Percentiles rank a stretch among this genome's conserved stretches.
Conservation (phyloP, 805 yeast genomes). For the Ogataea naganishii region DNA sequence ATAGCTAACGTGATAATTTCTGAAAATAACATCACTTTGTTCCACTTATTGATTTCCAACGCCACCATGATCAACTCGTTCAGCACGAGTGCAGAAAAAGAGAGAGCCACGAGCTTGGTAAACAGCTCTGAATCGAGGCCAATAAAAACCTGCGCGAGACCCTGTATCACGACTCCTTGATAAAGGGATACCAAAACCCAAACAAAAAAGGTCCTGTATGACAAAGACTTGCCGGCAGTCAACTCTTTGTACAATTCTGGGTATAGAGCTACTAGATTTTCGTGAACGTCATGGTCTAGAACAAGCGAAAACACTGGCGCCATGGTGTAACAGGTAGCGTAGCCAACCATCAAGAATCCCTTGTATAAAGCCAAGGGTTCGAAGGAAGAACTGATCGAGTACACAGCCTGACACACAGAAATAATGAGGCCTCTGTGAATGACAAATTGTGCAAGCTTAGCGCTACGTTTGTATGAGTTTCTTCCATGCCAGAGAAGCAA, state of each 20-base stretch:
- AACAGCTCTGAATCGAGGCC: constrained; percentile 49
- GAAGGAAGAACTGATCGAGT: constrained; percentile 73
- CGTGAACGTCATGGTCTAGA: constrained; percentile 84
- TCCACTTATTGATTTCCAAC: constrained; percentile 89
- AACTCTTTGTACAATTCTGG: constrained; percentile 94
- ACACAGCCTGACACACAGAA: constrained; percentile 92
- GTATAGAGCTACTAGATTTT: constrained; percentile 76
- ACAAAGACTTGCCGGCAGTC: constrained; percentile 78
- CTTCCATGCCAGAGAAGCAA: constrained; percentile 96
- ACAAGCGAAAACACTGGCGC: constrained; percentile 94
- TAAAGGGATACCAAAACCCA: constrained; percentile 89
- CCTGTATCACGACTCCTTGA: constrained; percentile 84
- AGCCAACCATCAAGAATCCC: constrained; percentile 98
- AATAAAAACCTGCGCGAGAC: constrained; percentile 69
- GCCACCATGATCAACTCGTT: constrained; percentile 94
- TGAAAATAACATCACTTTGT: constrained; percentile 60
- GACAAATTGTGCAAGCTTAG: constrained; percentile 90
- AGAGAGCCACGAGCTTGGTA: constrained; percentile 72
- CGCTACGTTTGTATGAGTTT: constrained; percentile 91
- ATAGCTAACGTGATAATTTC: constrained; percentile 61
- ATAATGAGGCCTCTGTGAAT: constrained; percentile 94
- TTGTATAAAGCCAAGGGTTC: constrained; percentile 93
- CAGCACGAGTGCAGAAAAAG: constrained; percentile 69
- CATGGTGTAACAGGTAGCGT: constrained; percentile 96
- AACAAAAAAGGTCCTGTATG: constrained; percentile 79